phyloP scores from a whole-genome alignment of 176 grass and related monocot genomes.

The Triticum monococcum region DNA sequence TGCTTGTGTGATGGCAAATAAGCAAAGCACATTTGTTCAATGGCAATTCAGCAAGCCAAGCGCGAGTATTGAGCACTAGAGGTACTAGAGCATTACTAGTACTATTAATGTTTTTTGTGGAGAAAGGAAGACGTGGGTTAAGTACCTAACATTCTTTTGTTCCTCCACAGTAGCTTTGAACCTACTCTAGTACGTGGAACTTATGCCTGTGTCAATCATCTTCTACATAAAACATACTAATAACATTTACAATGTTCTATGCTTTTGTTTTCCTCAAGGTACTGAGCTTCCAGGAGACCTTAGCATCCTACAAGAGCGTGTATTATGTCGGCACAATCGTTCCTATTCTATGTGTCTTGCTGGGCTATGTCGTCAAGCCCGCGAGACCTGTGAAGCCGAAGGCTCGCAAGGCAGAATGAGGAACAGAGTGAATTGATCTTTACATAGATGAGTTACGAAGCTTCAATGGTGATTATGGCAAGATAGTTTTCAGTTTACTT shows the following conservation, averaged over 20 bases:
- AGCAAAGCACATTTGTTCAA: not conserved
- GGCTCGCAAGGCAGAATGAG: constrained; percentile 71
- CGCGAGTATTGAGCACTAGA: not conserved
- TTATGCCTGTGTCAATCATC: not conserved
- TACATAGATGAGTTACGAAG: constrained; percentile 25
- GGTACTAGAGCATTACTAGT: not conserved
- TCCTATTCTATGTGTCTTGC: constrained; percentile 62
- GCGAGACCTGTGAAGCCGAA: constrained; percentile 63
- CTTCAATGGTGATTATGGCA: constrained; percentile 5
- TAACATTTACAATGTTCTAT: not conserved
- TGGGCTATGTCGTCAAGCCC: constrained; percentile 85
- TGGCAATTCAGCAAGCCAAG: not conserved
- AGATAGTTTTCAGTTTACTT: constrained; percentile 39
- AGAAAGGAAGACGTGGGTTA: not conserved
- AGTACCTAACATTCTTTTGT: not conserved
- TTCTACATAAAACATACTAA: not conserved
- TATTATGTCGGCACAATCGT: constrained; percentile 83
- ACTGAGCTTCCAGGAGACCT: constrained; percentile 88
- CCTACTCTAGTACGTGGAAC: not conserved
- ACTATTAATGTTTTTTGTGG: not conserved
- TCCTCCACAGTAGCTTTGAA: not conserved
- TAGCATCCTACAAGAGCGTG: constrained; percentile 82
- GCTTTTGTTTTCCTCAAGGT: constrained; percentile 48
- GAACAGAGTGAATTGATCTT: not conserved
- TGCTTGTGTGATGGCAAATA: not conserved